phyloP scores from a whole-genome alignment of 2,329 filamentous ascomycete species.

The Fusarium compactum region DNA sequence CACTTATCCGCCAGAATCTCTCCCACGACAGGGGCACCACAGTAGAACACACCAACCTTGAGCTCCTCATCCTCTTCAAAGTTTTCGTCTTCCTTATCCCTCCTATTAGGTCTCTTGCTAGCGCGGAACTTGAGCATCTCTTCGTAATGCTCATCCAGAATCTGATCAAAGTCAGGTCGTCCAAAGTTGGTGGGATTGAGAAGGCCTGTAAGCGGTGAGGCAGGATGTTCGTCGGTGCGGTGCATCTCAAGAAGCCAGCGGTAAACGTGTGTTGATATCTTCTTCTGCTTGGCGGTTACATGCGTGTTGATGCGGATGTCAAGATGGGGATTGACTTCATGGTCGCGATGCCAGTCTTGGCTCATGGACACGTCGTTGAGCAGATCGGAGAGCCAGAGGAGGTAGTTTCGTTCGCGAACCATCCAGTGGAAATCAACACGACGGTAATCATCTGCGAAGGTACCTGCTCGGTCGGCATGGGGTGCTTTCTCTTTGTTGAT shows the following conservation, averaged over 20 bases:
- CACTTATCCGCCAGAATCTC: constrained; percentile 68
- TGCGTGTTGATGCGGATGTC: constrained; percentile 68
- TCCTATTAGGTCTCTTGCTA: constrained; percentile 24
- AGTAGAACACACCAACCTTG: constrained; percentile 68
- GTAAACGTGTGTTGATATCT: constrained; percentile 66
- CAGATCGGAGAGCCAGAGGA: constrained; percentile 69
- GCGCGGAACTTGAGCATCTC: constrained; percentile 59
- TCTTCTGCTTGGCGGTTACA: constrained; percentile 66
- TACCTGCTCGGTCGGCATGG: constrained; percentile 33
- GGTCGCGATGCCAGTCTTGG: constrained; percentile 54
- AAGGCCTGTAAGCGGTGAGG: constrained; percentile 66
- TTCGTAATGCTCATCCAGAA: constrained; percentile 66
- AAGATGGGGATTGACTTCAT: constrained; percentile 55
- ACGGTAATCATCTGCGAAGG: constrained; percentile 56
- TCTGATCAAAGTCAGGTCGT: constrained; percentile 64
- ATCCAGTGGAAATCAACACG: constrained; percentile 72
- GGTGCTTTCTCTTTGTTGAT: constrained; percentile 33
- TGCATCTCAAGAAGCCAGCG: constrained; percentile 68
- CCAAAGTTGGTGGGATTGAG: constrained; percentile 67
- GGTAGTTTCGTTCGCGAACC: constrained; percentile 67
- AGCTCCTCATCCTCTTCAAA: constrained; percentile 51
- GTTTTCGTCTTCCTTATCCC: background rate
- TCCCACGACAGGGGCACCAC: constrained; percentile 67
- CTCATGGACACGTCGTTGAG: constrained; percentile 61
- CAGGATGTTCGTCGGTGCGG: constrained; percentile 62